phyloP scores from a whole-genome alignment of 2,329 filamentous ascomycete genomes.

The Cercospora janseana region DNA sequence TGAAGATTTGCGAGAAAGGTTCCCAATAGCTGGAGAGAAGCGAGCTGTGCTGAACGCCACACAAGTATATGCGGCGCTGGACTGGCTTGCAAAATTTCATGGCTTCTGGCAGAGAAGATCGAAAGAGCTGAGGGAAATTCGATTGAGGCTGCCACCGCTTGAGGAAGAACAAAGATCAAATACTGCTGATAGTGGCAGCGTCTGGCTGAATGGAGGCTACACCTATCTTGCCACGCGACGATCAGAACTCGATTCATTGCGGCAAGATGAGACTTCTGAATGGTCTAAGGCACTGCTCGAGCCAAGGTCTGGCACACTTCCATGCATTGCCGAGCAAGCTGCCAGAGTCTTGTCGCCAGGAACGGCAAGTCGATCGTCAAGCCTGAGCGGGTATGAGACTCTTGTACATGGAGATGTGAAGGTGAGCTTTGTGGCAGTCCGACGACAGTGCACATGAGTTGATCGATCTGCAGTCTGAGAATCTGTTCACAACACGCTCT shows the following conservation, averaged over 20 bases:
- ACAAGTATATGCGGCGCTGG: conserved; percentile 56
- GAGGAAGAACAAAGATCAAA: conserved; percentile 44
- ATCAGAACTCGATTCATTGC: conserved; percentile 55
- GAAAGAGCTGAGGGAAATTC: conserved; percentile 33
- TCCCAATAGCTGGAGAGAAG: conserved; percentile 58
- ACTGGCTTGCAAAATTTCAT: conserved; percentile 65
- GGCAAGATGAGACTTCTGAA: conserved; percentile 50
- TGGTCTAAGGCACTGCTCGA: conserved; percentile 56
- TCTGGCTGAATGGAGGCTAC: conserved; percentile 67
- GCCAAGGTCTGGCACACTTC: conserved; percentile 32
- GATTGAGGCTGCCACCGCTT: conserved; percentile 55
- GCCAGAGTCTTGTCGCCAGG: conserved; percentile 52
- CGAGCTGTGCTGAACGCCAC: conserved; percentile 46
- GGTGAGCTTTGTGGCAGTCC: neutral
- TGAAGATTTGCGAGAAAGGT: conserved; percentile 55
- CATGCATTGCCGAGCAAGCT: conserved; percentile 46
- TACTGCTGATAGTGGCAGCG: neutral
- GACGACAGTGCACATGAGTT: neutral
- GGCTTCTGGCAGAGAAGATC: conserved; percentile 50
- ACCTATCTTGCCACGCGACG: conserved; percentile 60
- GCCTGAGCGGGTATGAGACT: conserved; percentile 47
- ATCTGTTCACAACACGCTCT: conserved; percentile 57
- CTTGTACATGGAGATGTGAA: conserved; percentile 69
- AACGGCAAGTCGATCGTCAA: conserved; percentile 1
- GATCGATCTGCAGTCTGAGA: conserved; percentile 51